Evolutionary conservation across 1,284 basidiomycete species (phyloP), one percentile per base, ranked within the genome.

Genomic region (Erythrobasidium hasegawianum): DNA sequence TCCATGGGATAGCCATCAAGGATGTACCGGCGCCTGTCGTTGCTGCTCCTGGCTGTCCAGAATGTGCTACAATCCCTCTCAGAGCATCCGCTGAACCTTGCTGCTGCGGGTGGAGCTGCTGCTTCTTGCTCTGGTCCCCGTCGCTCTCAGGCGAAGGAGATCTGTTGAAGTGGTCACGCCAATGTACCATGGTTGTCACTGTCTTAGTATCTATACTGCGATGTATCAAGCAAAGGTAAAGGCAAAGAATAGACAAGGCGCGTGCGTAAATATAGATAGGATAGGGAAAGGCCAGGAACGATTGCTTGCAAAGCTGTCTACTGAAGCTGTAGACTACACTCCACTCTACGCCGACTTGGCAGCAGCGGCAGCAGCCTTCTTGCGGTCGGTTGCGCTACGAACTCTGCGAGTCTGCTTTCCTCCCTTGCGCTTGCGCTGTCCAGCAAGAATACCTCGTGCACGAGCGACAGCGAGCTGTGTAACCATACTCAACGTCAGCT

Each of bases 391-490:
- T 24, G 39, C 54, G 53, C 26, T 27, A 16, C 61, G 33, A 14
- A 64, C 52, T 45, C 61, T 53, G 53, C 53, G 61, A 57, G 62
- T 49, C 61, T 64, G 33, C 33, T 33, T 64, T 38, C 26, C 56
- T 22, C 33, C 50, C 54, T 64, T 64, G 39, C n/a, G 27, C 55
- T 57, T 57, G 43, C 52, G 45, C 56, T 65, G 62, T 43, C 27
- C 39, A 45, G 38, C 41, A 24, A 65, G 62, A 24, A 65, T 47
- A 27, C 38, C 56, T 13, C 50, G 54, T 22, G 62, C 55, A 20
- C 49, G 41, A 26, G 62, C 62, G 55, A 57, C 43, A 18, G 62
- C 62, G 49, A 65, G 62, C 62, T 65, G 56, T 41, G 27, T n/a
- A n/a, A n/a, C n/a, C n/a, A n/a, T n/a, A n/a, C n/a, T n/a, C n/a